phyloP scores from a whole-genome alignment of 768 basidiomycete species.

The Agaricus blazei region DNA sequence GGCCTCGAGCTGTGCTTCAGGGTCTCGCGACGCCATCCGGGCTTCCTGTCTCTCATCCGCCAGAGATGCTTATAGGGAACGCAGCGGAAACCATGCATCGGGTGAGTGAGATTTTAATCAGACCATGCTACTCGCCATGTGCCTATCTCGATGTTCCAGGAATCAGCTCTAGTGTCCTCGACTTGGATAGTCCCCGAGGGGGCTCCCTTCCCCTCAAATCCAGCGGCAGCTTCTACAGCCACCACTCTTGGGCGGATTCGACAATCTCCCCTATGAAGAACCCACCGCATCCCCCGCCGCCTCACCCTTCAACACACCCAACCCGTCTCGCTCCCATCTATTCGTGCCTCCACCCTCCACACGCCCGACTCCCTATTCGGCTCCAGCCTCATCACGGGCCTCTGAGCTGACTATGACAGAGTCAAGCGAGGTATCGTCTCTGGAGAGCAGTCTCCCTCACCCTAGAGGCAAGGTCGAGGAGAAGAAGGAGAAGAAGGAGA shows the following conservation, averaged over 20 bases:
- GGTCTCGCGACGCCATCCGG: slow-evolving; percentile 4
- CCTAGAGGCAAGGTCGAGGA: too few relatives aligned
- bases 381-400: too few relatives aligned
- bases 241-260: slow-evolving; percentile 3
- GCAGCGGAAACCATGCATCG: background rate
- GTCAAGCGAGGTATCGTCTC: too few relatives aligned
- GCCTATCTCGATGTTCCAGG: background rate
- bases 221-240: background rate
- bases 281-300: background rate
- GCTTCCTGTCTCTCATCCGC: background rate
- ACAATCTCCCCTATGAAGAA: slow-evolving; percentile 1
- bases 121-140: background rate
- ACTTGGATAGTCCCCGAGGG: background rate
- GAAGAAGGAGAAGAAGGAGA: background rate
- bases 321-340: too few relatives aligned
- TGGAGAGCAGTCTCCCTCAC: too few relatives aligned
- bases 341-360: too few relatives aligned
- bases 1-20: background rate
- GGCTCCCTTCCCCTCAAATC: background rate
- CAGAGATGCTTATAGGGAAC: background rate
- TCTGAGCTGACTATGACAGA: too few relatives aligned
- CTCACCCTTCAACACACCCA: background rate
- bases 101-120: background rate
- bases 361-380: too few relatives aligned
- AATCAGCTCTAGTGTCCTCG: background rate